These are phyloP conservation scores for Nakaseomyces glabratus DNA, from an alignment of 1,139 yeast genomes.

Conservation along the genomic window DNA sequence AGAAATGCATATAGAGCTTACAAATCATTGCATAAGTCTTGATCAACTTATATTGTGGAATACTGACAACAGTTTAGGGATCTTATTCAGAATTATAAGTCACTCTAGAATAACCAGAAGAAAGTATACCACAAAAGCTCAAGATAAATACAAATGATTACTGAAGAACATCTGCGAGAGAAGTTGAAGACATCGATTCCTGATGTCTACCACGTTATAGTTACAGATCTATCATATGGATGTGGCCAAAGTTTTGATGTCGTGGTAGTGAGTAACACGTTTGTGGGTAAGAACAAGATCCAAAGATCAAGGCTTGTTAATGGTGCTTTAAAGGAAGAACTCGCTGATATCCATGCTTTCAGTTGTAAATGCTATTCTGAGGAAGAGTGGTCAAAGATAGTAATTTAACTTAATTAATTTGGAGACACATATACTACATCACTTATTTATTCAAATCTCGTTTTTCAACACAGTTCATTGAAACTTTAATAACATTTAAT, in stretches of 20 bases:
- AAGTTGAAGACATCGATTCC: constrained; percentile 22
- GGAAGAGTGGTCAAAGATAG: constrained; percentile 52
- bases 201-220: constrained; percentile 27
- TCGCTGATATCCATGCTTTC: constrained; percentile 83
- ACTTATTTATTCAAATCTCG: too few species aligned
- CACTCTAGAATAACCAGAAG: too few species aligned
- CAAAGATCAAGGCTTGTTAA: constrained; percentile 84
- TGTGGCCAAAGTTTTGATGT: constrained; percentile 84
- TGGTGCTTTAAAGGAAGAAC: constrained; percentile 67
- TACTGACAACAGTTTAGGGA: too few species aligned
- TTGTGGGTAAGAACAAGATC: constrained; percentile 74
- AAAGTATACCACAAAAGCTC: too few species aligned
- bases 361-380: constrained; percentile 79
- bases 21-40: too few species aligned
- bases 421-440: not conserved
- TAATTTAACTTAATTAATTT: constrained; percentile 15
- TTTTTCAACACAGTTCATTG: too few species aligned
- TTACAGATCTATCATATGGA: constrained; percentile 53
- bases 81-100: too few species aligned
- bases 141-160: constrained; percentile 8
- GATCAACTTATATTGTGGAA: too few species aligned
- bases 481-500: too few species aligned
- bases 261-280: constrained; percentile 68
- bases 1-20: too few species aligned
- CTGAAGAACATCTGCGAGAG: constrained; percentile 21